Conservation (phyloP, 2,329 filamentous ascomycete genomes). For the Trichoderma hamatum region DNA sequence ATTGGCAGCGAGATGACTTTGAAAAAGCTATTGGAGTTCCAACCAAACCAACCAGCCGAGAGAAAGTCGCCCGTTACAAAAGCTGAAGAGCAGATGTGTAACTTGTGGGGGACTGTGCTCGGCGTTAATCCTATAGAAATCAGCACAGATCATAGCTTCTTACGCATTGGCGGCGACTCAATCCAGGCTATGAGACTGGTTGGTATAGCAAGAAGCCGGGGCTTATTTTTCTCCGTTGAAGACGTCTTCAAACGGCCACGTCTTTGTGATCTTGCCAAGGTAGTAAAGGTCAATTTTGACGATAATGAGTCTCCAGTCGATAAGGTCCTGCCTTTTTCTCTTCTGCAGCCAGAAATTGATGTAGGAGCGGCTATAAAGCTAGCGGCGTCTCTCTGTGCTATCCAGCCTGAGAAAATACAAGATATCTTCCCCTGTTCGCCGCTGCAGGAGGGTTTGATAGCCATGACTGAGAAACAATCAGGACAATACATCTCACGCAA, state of each 20-base stretch:
- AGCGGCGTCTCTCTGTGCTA: not conserved
- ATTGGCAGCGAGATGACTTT: not conserved
- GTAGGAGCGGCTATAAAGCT: not conserved
- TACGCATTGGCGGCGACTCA: slow-evolving; percentile 46
- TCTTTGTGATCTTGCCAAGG: not conserved
- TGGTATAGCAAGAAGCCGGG: slow-evolving; percentile 38
- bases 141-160: not conserved
- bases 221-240: not conserved
- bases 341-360: not conserved
- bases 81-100: not conserved
- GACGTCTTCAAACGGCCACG: not conserved
- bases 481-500: not conserved
- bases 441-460: slow-evolving; percentile 2
- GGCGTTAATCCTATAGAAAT: not conserved
- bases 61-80: not conserved
- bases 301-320: not conserved
- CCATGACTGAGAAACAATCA: not conserved
- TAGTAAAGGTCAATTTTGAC: not conserved
- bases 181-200: slow-evolving; percentile 49
- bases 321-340: not conserved
- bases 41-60: not conserved
- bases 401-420: not conserved
- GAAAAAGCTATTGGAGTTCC: not conserved
- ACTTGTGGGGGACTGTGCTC: not conserved
- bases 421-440: slow-evolving; percentile 2